phyloP scores from a whole-genome alignment of 768 basidiomycete genomes.

The Tylopilus felleus region DNA sequence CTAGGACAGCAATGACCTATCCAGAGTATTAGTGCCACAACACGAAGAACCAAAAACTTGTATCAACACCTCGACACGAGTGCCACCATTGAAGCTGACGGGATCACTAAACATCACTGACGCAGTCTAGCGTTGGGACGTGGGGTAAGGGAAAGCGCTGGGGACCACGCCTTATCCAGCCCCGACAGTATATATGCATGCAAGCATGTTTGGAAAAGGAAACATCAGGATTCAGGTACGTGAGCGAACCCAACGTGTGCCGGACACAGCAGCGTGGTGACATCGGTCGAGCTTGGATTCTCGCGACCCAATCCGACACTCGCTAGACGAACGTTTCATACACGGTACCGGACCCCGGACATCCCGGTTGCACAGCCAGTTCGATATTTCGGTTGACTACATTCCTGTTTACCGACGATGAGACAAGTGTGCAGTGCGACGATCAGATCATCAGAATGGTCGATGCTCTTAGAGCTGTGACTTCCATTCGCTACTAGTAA shows the following conservation, averaged over 20 bases:
- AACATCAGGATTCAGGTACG: slow-evolving; percentile 19
- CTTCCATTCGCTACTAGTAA: neutral
- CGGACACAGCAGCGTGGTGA: slow-evolving; percentile 17
- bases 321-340: slow-evolving; percentile 8
- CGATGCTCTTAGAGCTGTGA: neutral
- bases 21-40: neutral
- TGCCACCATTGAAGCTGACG: slow-evolving; percentile 28
- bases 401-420: neutral
- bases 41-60: neutral
- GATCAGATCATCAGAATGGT: too few species aligned
- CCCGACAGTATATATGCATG: slow-evolving; percentile 12
- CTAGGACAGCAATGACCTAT: slow-evolving; percentile 33
- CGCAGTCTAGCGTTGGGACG: neutral
- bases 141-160: slow-evolving; percentile 4
- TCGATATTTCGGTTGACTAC: neutral
- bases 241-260: neutral
- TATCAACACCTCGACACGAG: slow-evolving; percentile 28
- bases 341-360: neutral
- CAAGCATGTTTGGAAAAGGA: slow-evolving; percentile 6
- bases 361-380: neutral
- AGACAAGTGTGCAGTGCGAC: neutral
- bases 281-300: neutral
- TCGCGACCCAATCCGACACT: slow-evolving; percentile 13
- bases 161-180: neutral
- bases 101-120: slow-evolving; percentile 22